Evolutionary conservation across 2,329 filamentous ascomycete genomes (phyloP).

Genomic region (Penicillium freii): DNA sequence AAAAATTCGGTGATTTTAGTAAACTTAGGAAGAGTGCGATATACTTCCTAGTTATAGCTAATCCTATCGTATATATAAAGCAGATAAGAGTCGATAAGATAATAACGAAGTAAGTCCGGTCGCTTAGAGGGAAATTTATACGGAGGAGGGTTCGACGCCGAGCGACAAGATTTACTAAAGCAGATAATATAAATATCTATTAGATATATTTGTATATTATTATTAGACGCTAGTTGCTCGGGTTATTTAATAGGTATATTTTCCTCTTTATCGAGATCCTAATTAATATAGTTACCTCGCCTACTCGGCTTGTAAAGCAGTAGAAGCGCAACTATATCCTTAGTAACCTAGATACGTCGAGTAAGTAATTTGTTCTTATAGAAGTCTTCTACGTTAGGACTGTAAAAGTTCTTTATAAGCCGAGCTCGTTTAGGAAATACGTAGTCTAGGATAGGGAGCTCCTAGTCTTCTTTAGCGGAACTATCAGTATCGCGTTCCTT

Average conservation of each 20-base stretch:
- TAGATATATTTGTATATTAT: slow-evolving; percentile 15
- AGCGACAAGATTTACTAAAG: slow-evolving; percentile 20
- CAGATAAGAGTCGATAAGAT: slow-evolving; percentile 26
- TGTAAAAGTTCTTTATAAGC: slow-evolving; percentile 30
- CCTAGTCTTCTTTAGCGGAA: slow-evolving; percentile 75
- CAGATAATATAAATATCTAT: slow-evolving; percentile 28
- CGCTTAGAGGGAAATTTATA: slow-evolving; percentile 24
- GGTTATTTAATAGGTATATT: slow-evolving; percentile 8
- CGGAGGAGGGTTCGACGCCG: slow-evolving; percentile 23
- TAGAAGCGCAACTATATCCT: slow-evolving; percentile 28
- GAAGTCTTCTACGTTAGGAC: too few species aligned
- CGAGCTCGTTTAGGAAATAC: slow-evolving; percentile 25
- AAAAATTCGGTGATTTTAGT: slow-evolving; percentile 14
- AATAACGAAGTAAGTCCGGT: slow-evolving; percentile 22
- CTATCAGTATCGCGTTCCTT: slow-evolving; percentile 72
- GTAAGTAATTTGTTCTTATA: too few species aligned
- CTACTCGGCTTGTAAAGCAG: slow-evolving; percentile 25
- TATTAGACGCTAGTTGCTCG: slow-evolving; percentile 15
- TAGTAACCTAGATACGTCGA: slow-evolving; percentile 17
- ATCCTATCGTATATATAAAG: slow-evolving; percentile 14
- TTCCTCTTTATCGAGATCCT: slow-evolving; percentile 7
- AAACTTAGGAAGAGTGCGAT: slow-evolving; percentile 14
- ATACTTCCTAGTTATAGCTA: slow-evolving; percentile 18
- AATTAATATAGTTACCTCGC: slow-evolving; percentile 26
- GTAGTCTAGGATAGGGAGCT: slow-evolving; percentile 38